phyloP scores from a whole-genome alignment of 768 basidiomycete genomes.

The Agaricus subrufescens region DNA sequence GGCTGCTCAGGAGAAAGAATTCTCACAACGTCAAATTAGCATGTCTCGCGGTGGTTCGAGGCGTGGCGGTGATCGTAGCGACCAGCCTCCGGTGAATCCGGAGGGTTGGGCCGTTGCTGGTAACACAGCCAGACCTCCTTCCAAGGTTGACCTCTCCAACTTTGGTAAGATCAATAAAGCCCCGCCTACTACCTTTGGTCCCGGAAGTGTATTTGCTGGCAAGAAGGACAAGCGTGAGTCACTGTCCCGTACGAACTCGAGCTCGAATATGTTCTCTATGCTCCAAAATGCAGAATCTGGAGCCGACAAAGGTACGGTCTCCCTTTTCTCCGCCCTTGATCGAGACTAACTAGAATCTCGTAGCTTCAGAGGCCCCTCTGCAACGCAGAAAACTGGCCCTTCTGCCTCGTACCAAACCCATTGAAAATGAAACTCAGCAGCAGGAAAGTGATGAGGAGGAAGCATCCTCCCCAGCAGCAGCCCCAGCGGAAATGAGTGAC shows the following conservation, averaged over 20 bases:
- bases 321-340: not conserved
- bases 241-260: constrained; percentile 75
- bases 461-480: constrained; percentile 31
- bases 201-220: constrained; percentile 76
- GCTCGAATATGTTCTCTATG: constrained; percentile 85
- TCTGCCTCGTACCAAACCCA: constrained; percentile 70
- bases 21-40: constrained; percentile 53
- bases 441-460: constrained; percentile 50
- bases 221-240: constrained; percentile 72
- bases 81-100: constrained; percentile 52
- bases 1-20: constrained; percentile 57
- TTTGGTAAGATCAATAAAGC: constrained; percentile 82
- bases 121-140: constrained; percentile 47
- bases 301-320: constrained; percentile 50
- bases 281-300: constrained; percentile 59
- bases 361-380: constrained; percentile 40
- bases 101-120: constrained; percentile 89
- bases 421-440: constrained; percentile 41
- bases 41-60: constrained; percentile 92
- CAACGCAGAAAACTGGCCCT: constrained; percentile 73
- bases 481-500: constrained; percentile 49
- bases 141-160: constrained; percentile 81
- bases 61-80: constrained; percentile 70
- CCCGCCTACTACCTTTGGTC: constrained; percentile 73
- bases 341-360: constrained; percentile 1